Evolutionary conservation across 106 monocot species (phyloP).

Genomic region (Acorus calamus): DNA sequence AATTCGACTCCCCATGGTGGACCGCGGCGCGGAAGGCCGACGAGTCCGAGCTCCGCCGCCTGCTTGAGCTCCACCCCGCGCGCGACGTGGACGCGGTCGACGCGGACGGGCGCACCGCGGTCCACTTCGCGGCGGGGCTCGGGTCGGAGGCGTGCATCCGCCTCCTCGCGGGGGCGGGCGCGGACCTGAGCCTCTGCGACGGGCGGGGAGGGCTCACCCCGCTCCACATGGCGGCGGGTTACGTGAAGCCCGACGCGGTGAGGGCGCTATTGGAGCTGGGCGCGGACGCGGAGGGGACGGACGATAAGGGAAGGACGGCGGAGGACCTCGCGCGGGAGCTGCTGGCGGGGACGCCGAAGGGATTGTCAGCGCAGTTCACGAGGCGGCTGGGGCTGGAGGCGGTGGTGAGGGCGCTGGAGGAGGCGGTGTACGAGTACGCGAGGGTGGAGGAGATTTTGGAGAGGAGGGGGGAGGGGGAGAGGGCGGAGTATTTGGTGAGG

Average conservation of each 20-base stretch:
- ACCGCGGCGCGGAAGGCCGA: too few relatives aligned
- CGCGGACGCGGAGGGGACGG: slow-evolving; percentile 42
- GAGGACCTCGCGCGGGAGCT: slow-evolving; percentile 61
- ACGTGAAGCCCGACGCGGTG: slow-evolving; percentile 52
- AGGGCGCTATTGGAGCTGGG: slow-evolving; percentile 58
- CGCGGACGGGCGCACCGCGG: too few relatives aligned
- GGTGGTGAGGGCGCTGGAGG: slow-evolving; percentile 51
- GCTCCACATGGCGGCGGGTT: slow-evolving; percentile 69
- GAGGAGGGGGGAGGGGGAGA: slow-evolving; percentile 49
- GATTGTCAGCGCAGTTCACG: slow-evolving; percentile 39
- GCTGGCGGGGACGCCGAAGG: slow-evolving; percentile 45
- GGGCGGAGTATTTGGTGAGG: slow-evolving; percentile 71
- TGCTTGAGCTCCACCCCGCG: too few relatives aligned
- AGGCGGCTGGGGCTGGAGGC: slow-evolving; percentile 52
- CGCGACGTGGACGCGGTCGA: too few relatives aligned
- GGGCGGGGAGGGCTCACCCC: slow-evolving; percentile 40
- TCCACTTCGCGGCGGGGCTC: too few relatives aligned
- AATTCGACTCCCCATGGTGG: too few relatives aligned
- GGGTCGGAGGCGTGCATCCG: too few relatives aligned
- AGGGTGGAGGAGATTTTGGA: slow-evolving; percentile 69
- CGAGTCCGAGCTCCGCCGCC: too few relatives aligned
- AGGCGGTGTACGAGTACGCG: slow-evolving; percentile 64
- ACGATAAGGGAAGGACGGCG: slow-evolving; percentile 46
- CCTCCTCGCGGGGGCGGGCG: too few relatives aligned
- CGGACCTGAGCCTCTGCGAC: too few relatives aligned